These are phyloP conservation scores for Dryadomyces quercus-mongolicae DNA, from an alignment of 2,329 filamentous ascomycete species.

Conservation along the genomic window DNA sequence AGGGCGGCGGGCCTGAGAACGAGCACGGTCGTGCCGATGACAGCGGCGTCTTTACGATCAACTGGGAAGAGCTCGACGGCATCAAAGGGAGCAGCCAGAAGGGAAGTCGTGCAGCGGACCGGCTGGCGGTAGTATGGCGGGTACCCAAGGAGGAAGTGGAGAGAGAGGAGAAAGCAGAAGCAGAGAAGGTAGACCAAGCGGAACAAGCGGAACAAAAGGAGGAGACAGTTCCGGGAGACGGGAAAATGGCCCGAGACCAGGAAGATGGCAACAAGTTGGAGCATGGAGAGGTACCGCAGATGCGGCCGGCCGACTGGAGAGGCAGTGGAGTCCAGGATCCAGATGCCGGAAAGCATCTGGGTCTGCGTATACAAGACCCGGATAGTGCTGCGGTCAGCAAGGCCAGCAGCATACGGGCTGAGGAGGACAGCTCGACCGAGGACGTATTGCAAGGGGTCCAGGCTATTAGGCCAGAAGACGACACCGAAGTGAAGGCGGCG, in stretches of 20 bases:
- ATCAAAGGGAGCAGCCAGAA: constrained; percentile 83
- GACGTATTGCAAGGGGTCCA: constrained; percentile 16
- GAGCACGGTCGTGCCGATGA: constrained; percentile 47
- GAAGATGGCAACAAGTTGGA: constrained; percentile 18
- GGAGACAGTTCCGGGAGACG: neutral
- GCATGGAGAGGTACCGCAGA: constrained; percentile 59
- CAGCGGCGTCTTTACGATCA: constrained; percentile 49
- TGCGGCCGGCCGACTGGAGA: constrained; percentile 62
- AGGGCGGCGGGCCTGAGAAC: constrained; percentile 64
- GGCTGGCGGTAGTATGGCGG: constrained; percentile 76
- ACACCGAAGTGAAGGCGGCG: neutral
- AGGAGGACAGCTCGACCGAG: constrained; percentile 3
- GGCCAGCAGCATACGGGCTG: constrained; percentile 51
- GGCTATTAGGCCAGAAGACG: neutral
- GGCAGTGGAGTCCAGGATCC: constrained; percentile 38
- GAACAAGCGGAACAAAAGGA: neutral
- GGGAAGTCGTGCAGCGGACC: constrained; percentile 70
- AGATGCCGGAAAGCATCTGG: constrained; percentile 49
- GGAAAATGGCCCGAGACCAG: constrained; percentile 1
- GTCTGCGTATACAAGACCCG: constrained; percentile 52
- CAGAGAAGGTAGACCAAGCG: constrained; percentile 3
- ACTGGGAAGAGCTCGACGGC: constrained; percentile 69
- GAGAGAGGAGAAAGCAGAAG: constrained; percentile 12
- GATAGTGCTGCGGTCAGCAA: constrained; percentile 56
- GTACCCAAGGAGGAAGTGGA: constrained; percentile 14